phyloP scores from a whole-genome alignment of 495 filamentous ascomycete species.

The Emericellopsis terricola region DNA sequence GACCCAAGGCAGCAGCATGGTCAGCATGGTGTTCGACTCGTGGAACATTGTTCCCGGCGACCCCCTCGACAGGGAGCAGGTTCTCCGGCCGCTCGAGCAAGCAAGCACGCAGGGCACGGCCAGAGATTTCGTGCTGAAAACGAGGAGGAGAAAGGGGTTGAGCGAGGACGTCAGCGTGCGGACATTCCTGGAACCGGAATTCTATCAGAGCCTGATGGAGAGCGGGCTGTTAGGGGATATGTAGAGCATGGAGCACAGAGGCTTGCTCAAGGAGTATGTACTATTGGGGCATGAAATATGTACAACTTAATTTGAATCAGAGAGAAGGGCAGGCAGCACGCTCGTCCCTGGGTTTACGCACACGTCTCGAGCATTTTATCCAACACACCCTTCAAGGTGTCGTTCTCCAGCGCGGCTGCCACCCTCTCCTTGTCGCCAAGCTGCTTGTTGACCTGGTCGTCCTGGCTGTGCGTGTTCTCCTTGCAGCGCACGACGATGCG shows the following conservation, averaged over 20 bases:
- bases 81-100: conserved; percentile 69
- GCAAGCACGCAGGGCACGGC: conserved; percentile 75
- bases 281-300: neutral
- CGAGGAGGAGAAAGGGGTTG: conserved; percentile 76
- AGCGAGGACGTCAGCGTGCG: conserved; percentile 90
- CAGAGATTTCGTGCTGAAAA: conserved; percentile 92
- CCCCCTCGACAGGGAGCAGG: conserved; percentile 73
- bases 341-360: too few species aligned
- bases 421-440: conserved; percentile 92
- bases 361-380: conserved; percentile 88
- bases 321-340: too few species aligned
- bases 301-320: too few species aligned
- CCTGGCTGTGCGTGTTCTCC: conserved; percentile 87
- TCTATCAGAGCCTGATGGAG: conserved; percentile 76
- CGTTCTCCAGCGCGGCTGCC: conserved; percentile 86
- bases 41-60: conserved; percentile 94
- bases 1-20: conserved; percentile 67
- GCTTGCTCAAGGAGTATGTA: neutral
- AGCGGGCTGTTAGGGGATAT: conserved; percentile 55
- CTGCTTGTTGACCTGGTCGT: conserved; percentile 90
- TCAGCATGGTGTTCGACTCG: conserved; percentile 85
- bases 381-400: conserved; percentile 69
- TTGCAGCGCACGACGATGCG: conserved; percentile 87
- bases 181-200: conserved; percentile 88
- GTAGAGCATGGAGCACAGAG: too few species aligned